phyloP scores from a whole-genome alignment of 73 alveolate species.

The Stentor coeruleus region DNA sequence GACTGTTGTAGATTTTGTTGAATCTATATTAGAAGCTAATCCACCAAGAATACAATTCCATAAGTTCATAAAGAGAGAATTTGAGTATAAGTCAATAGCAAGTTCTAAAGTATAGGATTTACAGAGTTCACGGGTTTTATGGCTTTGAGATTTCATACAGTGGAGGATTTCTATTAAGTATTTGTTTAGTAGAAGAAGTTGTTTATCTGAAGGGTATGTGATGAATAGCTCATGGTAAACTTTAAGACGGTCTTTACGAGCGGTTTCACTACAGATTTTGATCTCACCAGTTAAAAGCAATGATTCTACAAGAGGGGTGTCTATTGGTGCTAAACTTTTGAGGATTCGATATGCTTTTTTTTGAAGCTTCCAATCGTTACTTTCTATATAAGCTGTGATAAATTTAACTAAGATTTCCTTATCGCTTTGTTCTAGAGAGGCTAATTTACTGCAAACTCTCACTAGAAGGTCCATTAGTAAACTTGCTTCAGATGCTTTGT shows the following conservation, averaged over 20 bases:
- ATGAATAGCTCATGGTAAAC: background rate
- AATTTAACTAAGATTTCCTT: background rate
- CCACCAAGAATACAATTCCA: background rate
- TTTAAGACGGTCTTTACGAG: constrained; percentile 1
- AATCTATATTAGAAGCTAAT: background rate
- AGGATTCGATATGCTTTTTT: constrained; percentile 13
- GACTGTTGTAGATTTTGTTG: constrained; percentile 12
- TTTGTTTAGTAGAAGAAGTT: background rate
- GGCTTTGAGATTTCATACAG: constrained; percentile 2
- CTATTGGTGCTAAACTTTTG: background rate
- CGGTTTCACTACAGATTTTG: background rate
- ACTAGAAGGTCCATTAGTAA: background rate
- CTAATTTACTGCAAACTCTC: background rate
- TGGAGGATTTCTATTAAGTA: constrained; percentile 9
- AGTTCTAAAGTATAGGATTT: background rate
- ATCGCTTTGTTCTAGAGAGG: background rate
- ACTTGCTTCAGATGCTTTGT: background rate
- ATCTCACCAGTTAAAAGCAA: background rate
- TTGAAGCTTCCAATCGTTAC: background rate
- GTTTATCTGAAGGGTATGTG: background rate
- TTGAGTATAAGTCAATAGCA: background rate
- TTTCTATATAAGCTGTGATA: background rate
- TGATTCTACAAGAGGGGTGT: background rate
- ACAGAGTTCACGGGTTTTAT: background rate
- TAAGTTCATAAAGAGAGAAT: background rate